These are phyloP conservation scores for Colletotrichum noveboracense DNA, from an alignment of 2,329 filamentous ascomycete genomes.

Conservation along the genomic window DNA sequence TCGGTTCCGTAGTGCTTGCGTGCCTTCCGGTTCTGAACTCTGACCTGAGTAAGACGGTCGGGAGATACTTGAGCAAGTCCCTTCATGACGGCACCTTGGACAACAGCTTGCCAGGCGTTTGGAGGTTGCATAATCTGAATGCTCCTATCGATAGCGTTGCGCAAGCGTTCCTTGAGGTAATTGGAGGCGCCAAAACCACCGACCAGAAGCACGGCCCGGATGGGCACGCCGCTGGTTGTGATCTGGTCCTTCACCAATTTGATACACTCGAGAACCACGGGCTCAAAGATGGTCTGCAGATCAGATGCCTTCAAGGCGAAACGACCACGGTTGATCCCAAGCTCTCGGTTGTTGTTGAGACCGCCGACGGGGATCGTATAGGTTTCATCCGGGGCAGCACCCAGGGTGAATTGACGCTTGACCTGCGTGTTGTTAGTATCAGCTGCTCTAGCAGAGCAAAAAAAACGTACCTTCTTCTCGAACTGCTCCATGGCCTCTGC, in stretches of 20 bases:
- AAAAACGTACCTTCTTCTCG: slow-evolving; percentile 39
- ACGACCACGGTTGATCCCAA: slow-evolving; percentile 41
- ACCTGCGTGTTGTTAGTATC: slow-evolving; percentile 33
- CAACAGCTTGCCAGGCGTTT: slow-evolving; percentile 55
- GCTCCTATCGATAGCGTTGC: slow-evolving; percentile 34
- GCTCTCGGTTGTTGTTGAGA: slow-evolving; percentile 38
- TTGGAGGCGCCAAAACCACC: slow-evolving; percentile 53
- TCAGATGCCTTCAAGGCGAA: slow-evolving; percentile 42
- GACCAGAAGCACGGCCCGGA: slow-evolving; percentile 52
- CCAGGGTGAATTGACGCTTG: slow-evolving; percentile 32
- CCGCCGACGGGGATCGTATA: slow-evolving; percentile 41
- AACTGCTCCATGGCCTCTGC: slow-evolving; percentile 47
- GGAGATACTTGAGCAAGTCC: slow-evolving; percentile 43
- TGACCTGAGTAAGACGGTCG: slow-evolving; percentile 38
- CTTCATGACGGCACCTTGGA: slow-evolving; percentile 56
- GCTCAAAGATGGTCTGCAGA: slow-evolving; percentile 47
- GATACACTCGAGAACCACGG: slow-evolving; percentile 47
- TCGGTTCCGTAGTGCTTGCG: slow-evolving; percentile 82
- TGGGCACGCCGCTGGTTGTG: slow-evolving; percentile 42
- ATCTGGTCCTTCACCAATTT: slow-evolving; percentile 49
- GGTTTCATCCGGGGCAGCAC: slow-evolving; percentile 38
- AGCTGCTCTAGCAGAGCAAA: neutral
- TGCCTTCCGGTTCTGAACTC: slow-evolving; percentile 60
- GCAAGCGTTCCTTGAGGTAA: slow-evolving; percentile 48
- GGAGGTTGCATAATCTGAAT: slow-evolving; percentile 52